Percentiles rank a stretch among this genome's conserved stretches.
phyloP scores from a whole-genome alignment of 2,329 filamentous ascomycete genomes.

The Myriosclerotinia scirpicola region DNA sequence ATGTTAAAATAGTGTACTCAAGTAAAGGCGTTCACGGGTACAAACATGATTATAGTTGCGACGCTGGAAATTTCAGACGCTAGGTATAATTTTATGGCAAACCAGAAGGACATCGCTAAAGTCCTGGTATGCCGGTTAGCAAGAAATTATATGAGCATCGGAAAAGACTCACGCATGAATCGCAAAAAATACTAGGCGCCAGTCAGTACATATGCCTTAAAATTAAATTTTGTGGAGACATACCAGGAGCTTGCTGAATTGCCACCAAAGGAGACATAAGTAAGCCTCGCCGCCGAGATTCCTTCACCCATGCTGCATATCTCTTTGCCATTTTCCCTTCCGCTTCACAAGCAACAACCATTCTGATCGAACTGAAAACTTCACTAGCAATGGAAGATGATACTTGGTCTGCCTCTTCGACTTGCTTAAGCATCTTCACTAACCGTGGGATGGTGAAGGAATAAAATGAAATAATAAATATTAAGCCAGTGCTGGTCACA shows the following conservation, averaged over 20 bases:
- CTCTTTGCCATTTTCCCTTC: constrained; percentile 54
- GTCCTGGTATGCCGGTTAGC: constrained; percentile 43
- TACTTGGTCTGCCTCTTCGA: constrained; percentile 53
- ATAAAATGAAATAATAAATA: constrained; percentile 54
- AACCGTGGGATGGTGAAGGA: constrained; percentile 56
- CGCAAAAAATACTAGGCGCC: constrained; percentile 2
- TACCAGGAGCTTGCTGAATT: constrained; percentile 50
- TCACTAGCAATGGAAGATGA: constrained; percentile 62
- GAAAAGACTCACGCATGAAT: constrained; percentile 25
- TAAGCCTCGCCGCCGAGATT: constrained; percentile 46
- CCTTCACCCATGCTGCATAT: constrained; percentile 55
- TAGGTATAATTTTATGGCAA: constrained; percentile 53
- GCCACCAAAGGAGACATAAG: constrained; percentile 35
- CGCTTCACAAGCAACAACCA: constrained; percentile 63
- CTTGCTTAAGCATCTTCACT: constrained; percentile 51
- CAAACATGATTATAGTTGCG: constrained; percentile 57
- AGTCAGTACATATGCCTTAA: background rate
- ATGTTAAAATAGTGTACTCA: constrained; percentile 37
- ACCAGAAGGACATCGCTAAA: constrained; percentile 63
- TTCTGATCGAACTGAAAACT: constrained; percentile 58
- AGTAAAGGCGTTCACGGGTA: constrained; percentile 15
- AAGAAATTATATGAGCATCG: background rate
- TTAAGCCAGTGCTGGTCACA: constrained; percentile 54
- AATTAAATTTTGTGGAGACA: background rate
- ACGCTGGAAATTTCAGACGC: constrained; percentile 47